Evolutionary conservation across 2,329 filamentous ascomycete genomes (phyloP), one percentile per base, ranked within the genome.

Genomic region (Monosporascus cannonballus): DNA sequence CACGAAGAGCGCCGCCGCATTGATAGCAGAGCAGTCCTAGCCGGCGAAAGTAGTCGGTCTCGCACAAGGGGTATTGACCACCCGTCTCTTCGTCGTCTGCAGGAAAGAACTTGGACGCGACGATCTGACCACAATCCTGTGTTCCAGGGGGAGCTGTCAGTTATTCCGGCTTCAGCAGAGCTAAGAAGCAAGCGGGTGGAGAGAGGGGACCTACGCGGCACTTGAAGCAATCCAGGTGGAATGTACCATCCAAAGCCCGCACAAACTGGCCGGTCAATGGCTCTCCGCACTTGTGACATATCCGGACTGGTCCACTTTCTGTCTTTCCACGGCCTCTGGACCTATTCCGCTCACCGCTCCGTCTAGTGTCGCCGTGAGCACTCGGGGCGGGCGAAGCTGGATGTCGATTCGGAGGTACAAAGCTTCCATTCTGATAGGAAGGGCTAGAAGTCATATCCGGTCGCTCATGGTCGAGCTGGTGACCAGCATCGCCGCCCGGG

Each of bases 51-150:
- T 99, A 99, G 72, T 99, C 94, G 24, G 87, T 97, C 73, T 99
- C 94, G 76, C 94, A 99, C 4, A 99, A 82, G 8, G 94, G 94
- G 68, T 96, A 97, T 69, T 96, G 94, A 20, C 80, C 86, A 52
- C 83, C 81, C 41, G 90, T 90, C 61, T 91, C 84, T 63, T 95
- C 90, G 62, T 96, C 90, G 60, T 96, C 92, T 7, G 96, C 89
- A 1, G 94, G 94, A 71, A 99, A 99, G 80, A 99, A 99, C 66
- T 99, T 99, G 50, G 93, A 96, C 42, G 94, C 94, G 38, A 99
- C 94, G 55, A 97, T 96, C 70, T 96, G 88, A 61, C 89, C 90
- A 67, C 94, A 99, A 69, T 99, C 94, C 93, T 97, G 68, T 46
- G 51, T 53, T 48, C 54, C 51, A 53, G 38, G 54, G 30, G 44